Evolutionary conservation across 495 filamentous ascomycete genomes (phyloP).

Genomic region (Aspergillus haitiensis): DNA sequence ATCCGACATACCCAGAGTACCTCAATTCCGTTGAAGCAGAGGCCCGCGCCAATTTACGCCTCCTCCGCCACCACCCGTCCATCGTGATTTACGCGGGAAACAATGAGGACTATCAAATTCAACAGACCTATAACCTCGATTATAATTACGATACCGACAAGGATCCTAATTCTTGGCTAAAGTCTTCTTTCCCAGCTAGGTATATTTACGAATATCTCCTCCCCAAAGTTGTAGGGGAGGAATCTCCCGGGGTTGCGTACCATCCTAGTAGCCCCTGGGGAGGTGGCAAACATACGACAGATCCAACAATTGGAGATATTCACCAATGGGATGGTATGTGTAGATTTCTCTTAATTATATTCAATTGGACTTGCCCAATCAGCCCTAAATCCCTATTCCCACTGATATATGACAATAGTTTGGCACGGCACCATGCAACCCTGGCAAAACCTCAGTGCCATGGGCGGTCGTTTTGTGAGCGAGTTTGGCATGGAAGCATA

Average conservation of each 20-base stretch:
- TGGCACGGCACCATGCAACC: slow-evolving; percentile 82
- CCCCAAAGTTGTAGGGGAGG: slow-evolving; percentile 32
- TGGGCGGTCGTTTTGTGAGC: slow-evolving; percentile 76
- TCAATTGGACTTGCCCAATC: not conserved
- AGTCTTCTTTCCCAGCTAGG: slow-evolving; percentile 26
- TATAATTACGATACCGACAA: slow-evolving; percentile 55
- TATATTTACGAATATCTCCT: slow-evolving; percentile 17
- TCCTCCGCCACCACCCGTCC: slow-evolving; percentile 70
- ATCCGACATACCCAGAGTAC: slow-evolving; percentile 58
- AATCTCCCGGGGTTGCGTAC: slow-evolving; percentile 47
- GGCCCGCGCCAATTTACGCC: slow-evolving; percentile 63
- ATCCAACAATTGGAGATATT: slow-evolving; percentile 75
- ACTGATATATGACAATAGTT: slow-evolving; percentile 30
- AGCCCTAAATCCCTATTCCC: not conserved
- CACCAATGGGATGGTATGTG: slow-evolving; percentile 72
- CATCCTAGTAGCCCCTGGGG: slow-evolving; percentile 60
- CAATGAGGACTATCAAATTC: slow-evolving; percentile 83
- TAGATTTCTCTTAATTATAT: not conserved
- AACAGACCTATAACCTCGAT: slow-evolving; percentile 55
- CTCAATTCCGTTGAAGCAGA: slow-evolving; percentile 62
- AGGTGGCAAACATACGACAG: slow-evolving; percentile 57
- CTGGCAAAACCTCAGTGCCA: slow-evolving; percentile 75
- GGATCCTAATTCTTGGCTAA: slow-evolving; percentile 70
- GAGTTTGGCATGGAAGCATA: slow-evolving; percentile 72
- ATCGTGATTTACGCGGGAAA: slow-evolving; percentile 82